Evolutionary conservation across 345 rosid species (phyloP).

Genomic region (Aquilaria yunnanensis): DNA sequence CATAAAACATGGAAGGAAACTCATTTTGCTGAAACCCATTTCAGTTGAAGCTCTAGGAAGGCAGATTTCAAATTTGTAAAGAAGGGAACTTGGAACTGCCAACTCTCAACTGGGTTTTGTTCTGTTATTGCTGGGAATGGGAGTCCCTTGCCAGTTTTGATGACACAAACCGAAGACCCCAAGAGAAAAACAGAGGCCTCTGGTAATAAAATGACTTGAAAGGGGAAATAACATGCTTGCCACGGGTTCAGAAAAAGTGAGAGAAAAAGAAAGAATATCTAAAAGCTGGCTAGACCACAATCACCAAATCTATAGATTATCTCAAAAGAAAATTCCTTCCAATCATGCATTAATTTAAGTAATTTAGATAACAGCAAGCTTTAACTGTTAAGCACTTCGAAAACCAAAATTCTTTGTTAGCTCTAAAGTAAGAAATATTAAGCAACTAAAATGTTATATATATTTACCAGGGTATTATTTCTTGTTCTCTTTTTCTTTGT

Average conservation of each 20-base stretch:
- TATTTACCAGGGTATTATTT: neutral
- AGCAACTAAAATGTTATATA: neutral
- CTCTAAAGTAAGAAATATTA: neutral
- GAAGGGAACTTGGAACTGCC: conserved; percentile 12
- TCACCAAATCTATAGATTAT: conserved; percentile 33
- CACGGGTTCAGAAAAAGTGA: conserved; percentile 36
- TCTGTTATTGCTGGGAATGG: conserved; percentile 15
- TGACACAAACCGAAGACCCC: conserved; percentile 26
- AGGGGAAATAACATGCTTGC: conserved; percentile 39
- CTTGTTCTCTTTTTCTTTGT: too few relatives aligned
- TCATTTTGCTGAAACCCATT: conserved; percentile 33
- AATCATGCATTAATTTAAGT: conserved; percentile 31
- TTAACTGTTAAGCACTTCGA: conserved; percentile 30
- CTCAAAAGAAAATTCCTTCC: conserved; percentile 30
- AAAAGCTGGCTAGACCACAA: conserved; percentile 30
- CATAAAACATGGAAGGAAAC: conserved; percentile 20
- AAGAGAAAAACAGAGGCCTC: conserved; percentile 19
- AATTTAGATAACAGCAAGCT: conserved; percentile 16
- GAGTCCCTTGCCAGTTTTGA: conserved; percentile 22
- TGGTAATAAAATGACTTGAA: conserved; percentile 11
- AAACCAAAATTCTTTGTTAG: conserved; percentile 6
- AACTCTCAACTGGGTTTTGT: conserved; percentile 19
- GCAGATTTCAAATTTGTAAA: neutral
- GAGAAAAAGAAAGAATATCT: conserved; percentile 29
- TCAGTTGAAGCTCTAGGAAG: conserved; percentile 6